phyloP scores from a whole-genome alignment of 2,329 filamentous ascomycete species.

The Microcyclospora tardicrescens region DNA sequence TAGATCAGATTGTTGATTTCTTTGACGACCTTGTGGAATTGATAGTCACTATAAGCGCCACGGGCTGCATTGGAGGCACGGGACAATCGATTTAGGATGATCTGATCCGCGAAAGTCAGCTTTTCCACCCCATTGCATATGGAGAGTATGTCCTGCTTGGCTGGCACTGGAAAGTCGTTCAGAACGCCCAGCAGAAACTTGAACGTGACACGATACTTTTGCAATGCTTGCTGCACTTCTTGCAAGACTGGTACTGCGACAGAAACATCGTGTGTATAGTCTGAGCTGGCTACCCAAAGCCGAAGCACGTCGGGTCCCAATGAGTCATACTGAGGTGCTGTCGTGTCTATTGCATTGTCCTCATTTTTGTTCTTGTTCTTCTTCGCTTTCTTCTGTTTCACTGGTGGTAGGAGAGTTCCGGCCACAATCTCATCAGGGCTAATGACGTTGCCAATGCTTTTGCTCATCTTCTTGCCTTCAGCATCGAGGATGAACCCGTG shows the following conservation, averaged over 20 bases:
- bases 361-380: constrained; percentile 16
- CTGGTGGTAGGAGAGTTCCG: constrained; percentile 59
- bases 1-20: constrained; percentile 70
- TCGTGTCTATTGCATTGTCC: constrained; percentile 17
- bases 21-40: constrained; percentile 68
- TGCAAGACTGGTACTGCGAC: constrained; percentile 68
- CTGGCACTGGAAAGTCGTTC: constrained; percentile 26
- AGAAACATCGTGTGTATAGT: constrained; percentile 79
- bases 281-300: constrained; percentile 80
- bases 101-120: constrained; percentile 42
- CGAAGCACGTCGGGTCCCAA: constrained; percentile 79
- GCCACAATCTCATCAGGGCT: constrained; percentile 72
- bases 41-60: constrained; percentile 53
- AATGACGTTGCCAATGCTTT: constrained; percentile 83
- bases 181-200: constrained; percentile 75
- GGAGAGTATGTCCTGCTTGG: constrained; percentile 3
- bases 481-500: constrained; percentile 90
- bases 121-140: constrained; percentile 1
- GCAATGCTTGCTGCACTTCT: constrained; percentile 59
- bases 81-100: constrained; percentile 63
- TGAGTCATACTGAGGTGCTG: constrained; percentile 10
- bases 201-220: constrained; percentile 80
- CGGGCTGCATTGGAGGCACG: constrained; percentile 53
- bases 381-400: constrained; percentile 40
- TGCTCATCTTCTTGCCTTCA: constrained; percentile 95